Evolutionary conservation across 257 asterid genomes (phyloP), one percentile per base, ranked within the genome.

Genomic region (Solanum piurae): DNA sequence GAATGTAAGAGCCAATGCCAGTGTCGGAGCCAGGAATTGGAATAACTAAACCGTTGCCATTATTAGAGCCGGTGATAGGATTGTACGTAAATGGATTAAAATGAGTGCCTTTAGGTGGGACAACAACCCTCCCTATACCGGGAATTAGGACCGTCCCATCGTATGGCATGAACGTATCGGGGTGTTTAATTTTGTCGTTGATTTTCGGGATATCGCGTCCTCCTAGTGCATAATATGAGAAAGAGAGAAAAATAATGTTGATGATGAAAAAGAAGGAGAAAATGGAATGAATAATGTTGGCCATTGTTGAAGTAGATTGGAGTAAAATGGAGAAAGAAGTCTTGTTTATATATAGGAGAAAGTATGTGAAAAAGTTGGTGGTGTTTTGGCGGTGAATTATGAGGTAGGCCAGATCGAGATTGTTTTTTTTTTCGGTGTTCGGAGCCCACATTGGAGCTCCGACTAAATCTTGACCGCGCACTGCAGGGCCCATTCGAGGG

Each of bases 91-190:
- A 86, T 0, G 96, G 91, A 25, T 92, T 86, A 34, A 77, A 34
- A 11, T 86, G 62, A 20, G 90, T 7, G 2, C 95, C 95, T 34
- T 84, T 90, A 75, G 75, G 86, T 1, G 97, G 98, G 87, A 93
- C 14, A 86, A 91, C 84, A 62, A 64, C 92, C 0, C 97, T 94
- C 3, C 99, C 99, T 4, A 94, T 21, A 37, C 99, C 98, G 0
- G 98, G 98, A 80, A 95, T 74, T 6, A 93, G 90, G 71, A 95
- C 93, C 3, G 95, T 89, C 23, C 98, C 94, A 12, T 96, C 98
- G 60, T 84, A 86, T 16, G 72, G 73, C 3, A 60, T 77, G n/a
- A 92, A 86, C 87, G 88, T 87, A 64, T 74, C 31, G 10, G 83
- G 83, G 14, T 74, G 83, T 74, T 10, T n/a, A 27, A n/a, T 74